These are phyloP conservation scores for Amylocarpus encephaloides DNA, from an alignment of 2,329 filamentous ascomycete genomes.

Conservation along the genomic window DNA sequence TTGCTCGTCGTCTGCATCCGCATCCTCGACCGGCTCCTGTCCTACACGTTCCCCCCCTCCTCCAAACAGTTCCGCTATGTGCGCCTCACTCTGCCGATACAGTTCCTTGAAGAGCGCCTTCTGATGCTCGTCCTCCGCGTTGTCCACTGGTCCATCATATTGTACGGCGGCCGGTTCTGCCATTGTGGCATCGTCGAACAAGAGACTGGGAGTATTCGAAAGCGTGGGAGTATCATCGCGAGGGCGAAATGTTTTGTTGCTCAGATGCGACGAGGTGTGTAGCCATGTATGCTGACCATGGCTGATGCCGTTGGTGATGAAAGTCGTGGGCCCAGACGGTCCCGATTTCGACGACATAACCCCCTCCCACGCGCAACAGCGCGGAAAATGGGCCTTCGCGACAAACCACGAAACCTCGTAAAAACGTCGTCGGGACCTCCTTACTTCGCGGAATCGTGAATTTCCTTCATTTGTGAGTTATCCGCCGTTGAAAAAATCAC, in stretches of 20 bases:
- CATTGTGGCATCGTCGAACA: constrained; percentile 35
- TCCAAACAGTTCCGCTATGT: constrained; percentile 70
- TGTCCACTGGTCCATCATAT: constrained; percentile 39
- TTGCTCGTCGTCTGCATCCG: constrained; percentile 30
- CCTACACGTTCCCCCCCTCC: constrained; percentile 31
- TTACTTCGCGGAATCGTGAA: constrained; percentile 22
- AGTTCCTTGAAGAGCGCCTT: constrained; percentile 68
- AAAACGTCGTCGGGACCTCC: constrained; percentile 19
- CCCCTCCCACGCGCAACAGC: constrained; percentile 10
- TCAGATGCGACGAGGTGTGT: constrained; percentile 46
- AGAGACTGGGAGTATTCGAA: constrained; percentile 22
- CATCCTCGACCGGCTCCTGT: constrained; percentile 20
- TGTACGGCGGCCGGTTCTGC: constrained; percentile 40
- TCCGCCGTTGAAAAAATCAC: constrained; percentile 11
- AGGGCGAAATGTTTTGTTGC: constrained; percentile 46
- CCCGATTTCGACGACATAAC: constrained; percentile 22
- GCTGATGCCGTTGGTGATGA: constrained; percentile 16
- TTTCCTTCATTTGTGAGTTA: constrained; percentile 22
- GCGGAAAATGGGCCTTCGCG: constrained; percentile 17
- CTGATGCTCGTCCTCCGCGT: constrained; percentile 62
- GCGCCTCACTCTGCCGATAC: constrained; percentile 70
- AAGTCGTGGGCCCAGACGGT: constrained; percentile 17
- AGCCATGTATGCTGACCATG: constrained; percentile 57
- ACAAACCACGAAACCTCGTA: constrained; percentile 21
- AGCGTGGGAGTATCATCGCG: constrained; percentile 50